Evolutionary conservation across 495 filamentous ascomycete species (phyloP).

Genomic region (Choiromyces venosus): DNA sequence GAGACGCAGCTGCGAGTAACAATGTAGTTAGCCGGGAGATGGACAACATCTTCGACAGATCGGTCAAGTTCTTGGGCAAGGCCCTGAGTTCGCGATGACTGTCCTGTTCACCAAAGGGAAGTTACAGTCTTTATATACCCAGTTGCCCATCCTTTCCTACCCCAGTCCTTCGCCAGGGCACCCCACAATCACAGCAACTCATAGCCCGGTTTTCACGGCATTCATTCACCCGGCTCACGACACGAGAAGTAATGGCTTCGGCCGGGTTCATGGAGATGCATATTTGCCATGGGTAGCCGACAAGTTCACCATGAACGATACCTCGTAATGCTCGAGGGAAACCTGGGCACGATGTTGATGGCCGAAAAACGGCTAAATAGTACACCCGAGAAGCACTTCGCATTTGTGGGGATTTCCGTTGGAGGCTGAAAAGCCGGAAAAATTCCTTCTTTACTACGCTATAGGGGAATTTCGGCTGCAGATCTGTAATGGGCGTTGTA

Average conservation of each 20-base stretch:
- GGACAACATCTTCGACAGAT: background rate
- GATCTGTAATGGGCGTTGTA: background rate
- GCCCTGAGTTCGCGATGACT: background rate
- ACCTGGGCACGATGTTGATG: background rate
- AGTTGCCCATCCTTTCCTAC: background rate
- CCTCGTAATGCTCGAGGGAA: background rate
- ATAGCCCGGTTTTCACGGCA: constrained; percentile 13
- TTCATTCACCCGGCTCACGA: constrained; percentile 18
- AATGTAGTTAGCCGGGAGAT: background rate
- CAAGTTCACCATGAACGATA: background rate
- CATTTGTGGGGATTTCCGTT: background rate
- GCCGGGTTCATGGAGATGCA: background rate
- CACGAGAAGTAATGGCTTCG: background rate
- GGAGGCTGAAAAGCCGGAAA: background rate
- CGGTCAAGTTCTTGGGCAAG: background rate
- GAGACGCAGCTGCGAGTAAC: background rate
- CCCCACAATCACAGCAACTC: constrained; percentile 7
- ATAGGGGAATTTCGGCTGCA: background rate
- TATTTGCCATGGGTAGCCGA: background rate
- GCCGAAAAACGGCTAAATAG: background rate
- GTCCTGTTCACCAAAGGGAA: background rate
- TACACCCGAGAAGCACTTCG: background rate
- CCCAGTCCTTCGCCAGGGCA: background rate
- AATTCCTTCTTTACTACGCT: background rate
- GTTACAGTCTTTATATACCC: constrained; percentile 15